A percentile compares a stretch with the other conserved stretches of the same genome.
Conservation (phyloP, 257 asterid species). For the Echites panduratus region DNA sequence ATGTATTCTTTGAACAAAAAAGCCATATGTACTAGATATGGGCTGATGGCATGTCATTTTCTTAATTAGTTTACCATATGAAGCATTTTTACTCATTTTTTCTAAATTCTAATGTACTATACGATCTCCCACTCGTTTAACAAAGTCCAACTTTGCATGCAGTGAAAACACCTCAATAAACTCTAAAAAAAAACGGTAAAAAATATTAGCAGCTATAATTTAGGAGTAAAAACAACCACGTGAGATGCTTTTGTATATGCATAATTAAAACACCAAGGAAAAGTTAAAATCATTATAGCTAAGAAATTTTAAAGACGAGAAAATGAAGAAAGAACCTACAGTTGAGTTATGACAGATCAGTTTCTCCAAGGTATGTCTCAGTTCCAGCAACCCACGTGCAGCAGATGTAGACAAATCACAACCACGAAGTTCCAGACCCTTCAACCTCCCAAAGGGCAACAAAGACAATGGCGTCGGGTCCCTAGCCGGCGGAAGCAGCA, state of each 20-base stretch:
- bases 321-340: slow-evolving; percentile 36
- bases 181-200: not conserved
- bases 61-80: not conserved
- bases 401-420: slow-evolving; percentile 86
- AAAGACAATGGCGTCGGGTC: slow-evolving; percentile 80
- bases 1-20: not conserved
- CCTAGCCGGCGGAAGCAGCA: slow-evolving; percentile 62
- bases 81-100: not conserved
- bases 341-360: slow-evolving; percentile 90
- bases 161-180: not conserved
- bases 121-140: not conserved
- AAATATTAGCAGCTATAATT: not conserved
- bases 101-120: too few relatives aligned
- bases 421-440: slow-evolving; percentile 83
- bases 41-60: not conserved
- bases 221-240: not conserved
- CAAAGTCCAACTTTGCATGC: not conserved
- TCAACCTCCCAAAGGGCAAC: slow-evolving; percentile 68
- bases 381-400: slow-evolving; percentile 72
- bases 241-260: not conserved
- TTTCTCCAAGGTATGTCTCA: slow-evolving; percentile 87
- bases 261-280: not conserved
- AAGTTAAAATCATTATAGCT: not conserved
- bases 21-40: not conserved
- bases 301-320: not conserved